Base-by-base conservation (phyloP, 768 basidiomycete genomes). In the Trametes punicea region DNA sequence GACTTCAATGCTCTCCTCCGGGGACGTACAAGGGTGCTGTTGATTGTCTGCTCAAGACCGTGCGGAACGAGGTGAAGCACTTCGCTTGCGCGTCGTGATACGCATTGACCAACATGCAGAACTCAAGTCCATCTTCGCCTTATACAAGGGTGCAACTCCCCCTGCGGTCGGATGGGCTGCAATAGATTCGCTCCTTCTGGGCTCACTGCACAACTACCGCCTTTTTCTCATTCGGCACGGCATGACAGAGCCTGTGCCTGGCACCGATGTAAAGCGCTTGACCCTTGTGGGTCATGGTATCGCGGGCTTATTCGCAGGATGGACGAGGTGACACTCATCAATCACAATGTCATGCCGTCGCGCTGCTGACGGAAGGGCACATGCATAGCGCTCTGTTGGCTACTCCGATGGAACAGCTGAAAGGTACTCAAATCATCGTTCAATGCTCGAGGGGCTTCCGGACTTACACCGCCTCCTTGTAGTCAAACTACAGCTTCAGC, bases 361-460 rank as follows among this genome's bases (percentile, higher is more conserved):
- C 15, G 56, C 55, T 16, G 27, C 49, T 49, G 29, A 47, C 36
- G 10, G 36, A n/a, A n/a, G n/a, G n/a, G n/a, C n/a, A n/a, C n/a
- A n/a, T n/a, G n/a, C n/a, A 16, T 60, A 89, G 87, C 64, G 81
- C 87, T 11, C 53, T 84, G 16, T 70, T 90, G 25, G 88, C 90
- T 5, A 89, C 87, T 13, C 89, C 90, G 1, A 79, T 91, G 33
- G 90, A 93, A 67, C 77, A 84, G 51, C 73, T 93, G 57, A 93
- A 93, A 80, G 66, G 67, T 67, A 9, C 23, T 30, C n/a, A 46
- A 38, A 3, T 44, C 21, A 13, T 36, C 25, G 46, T 45, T 44
- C 30, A 54, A 51, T 42, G 56, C 48, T 63, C 60, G 9, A 31
- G n/a, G 30, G 46, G n/a, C n/a, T n/a, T n/a, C n/a, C n/a, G n/a